Percentiles rank a stretch among this genome's conserved stretches.
Conservation (phyloP, 805 yeast species). For the Yarrowia alimentaria region DNA sequence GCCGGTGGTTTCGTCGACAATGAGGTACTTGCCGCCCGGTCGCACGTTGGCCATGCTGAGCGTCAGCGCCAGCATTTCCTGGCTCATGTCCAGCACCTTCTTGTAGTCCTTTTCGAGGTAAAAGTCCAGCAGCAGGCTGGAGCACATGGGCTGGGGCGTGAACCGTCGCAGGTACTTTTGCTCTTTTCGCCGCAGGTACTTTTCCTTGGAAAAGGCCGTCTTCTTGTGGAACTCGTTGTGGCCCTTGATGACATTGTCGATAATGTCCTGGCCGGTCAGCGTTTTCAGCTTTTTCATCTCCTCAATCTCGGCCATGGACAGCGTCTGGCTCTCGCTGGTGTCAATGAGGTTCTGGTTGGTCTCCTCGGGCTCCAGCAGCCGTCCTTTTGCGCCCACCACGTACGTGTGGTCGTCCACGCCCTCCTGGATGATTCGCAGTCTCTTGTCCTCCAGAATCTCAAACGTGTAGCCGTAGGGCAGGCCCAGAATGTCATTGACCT, state of each 20-base stretch:
- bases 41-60: conserved; percentile 76
- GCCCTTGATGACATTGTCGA: conserved; percentile 74
- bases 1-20: conserved; percentile 94
- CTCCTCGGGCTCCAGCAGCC: conserved; percentile 44
- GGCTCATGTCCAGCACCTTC: conserved; percentile 73
- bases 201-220: conserved; percentile 85
- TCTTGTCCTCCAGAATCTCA: conserved; percentile 63
- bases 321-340: conserved; percentile 68
- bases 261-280: conserved; percentile 67
- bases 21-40: conserved; percentile 85
- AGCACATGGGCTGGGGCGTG: conserved; percentile 72
- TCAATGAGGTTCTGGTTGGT: conserved; percentile 64
- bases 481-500: conserved; percentile 72
- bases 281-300: conserved; percentile 61
- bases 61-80: conserved; percentile 76
- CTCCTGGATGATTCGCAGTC: conserved; percentile 39
- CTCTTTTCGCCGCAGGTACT: conserved; percentile 86
- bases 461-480: conserved; percentile 85
- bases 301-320: conserved; percentile 80
- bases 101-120: conserved; percentile 74
- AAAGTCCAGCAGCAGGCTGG: conserved; percentile 68
- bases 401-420: conserved; percentile 41
- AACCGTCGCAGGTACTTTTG: conserved; percentile 85
- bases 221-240: conserved; percentile 87
- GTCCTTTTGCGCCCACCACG: conserved; percentile 38